These are phyloP conservation scores for Hemisphaericaspora xylanilytica DNA, from an alignment of 1,139 yeast genomes.

Conservation along the genomic window DNA sequence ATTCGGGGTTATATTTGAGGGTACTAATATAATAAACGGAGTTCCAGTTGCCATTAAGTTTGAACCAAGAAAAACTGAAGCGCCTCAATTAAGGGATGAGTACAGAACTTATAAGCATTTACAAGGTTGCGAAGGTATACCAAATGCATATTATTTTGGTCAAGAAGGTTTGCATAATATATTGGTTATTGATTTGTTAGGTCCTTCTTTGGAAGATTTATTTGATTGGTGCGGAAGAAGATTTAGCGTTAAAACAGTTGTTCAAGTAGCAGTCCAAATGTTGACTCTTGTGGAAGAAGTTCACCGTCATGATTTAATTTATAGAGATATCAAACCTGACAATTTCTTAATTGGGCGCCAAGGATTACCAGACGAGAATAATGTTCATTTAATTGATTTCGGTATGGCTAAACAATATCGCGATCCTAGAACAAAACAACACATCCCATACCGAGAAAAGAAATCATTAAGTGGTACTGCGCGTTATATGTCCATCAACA, in stretches of 20 bases:
- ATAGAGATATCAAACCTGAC: conserved; percentile 95
- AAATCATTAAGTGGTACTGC: conserved; percentile 96
- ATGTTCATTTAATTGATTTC: conserved; percentile 74
- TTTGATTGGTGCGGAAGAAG: conserved; percentile 98
- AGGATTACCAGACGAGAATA: conserved; percentile 48
- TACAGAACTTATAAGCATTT: conserved; percentile 88
- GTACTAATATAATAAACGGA: conserved; percentile 70
- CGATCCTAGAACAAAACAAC: conserved; percentile 92
- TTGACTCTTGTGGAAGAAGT: conserved; percentile 79
- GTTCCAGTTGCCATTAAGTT: conserved; percentile 73
- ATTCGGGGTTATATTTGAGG: conserved; percentile 80
- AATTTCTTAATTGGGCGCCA: conserved; percentile 83
- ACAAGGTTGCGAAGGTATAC: conserved; percentile 80
- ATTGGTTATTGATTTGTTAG: conserved; percentile 86
- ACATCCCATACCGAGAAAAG: conserved; percentile 94
- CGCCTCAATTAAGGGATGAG: conserved; percentile 95
- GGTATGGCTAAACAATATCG: conserved; percentile 98
- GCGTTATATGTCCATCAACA: conserved; percentile 94
- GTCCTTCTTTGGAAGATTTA: conserved; percentile 93
- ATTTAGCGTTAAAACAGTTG: conserved; percentile 84
- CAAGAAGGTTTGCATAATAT: conserved; percentile 97
- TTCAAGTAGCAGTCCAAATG: conserved; percentile 91
- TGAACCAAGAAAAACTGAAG: conserved; percentile 94
- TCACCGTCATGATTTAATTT: conserved; percentile 86
- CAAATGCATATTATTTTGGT: conserved; percentile 94